These are phyloP conservation scores for Henckelia pumila DNA, from an alignment of 257 asterid genomes.

Conservation along the genomic window DNA sequence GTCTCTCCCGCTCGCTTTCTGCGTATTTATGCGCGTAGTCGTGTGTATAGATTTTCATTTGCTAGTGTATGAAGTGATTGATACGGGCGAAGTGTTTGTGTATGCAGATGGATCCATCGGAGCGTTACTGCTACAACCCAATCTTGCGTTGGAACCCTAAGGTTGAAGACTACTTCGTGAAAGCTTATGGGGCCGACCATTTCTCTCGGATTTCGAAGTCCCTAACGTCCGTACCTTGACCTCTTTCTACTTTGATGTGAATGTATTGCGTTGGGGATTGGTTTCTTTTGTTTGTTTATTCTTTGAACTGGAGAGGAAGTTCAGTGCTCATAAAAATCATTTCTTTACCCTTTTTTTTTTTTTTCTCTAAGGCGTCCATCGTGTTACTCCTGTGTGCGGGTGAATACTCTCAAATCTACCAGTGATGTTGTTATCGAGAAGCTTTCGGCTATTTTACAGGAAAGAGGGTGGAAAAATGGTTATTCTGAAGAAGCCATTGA, in stretches of 20 bases:
- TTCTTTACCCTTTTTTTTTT: background rate
- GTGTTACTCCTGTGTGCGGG: conserved; percentile 91
- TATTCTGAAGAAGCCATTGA: conserved; percentile 28
- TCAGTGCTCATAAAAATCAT: conserved; percentile 14
- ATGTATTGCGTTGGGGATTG: background rate
- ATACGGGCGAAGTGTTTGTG: background rate
- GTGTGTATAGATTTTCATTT: background rate
- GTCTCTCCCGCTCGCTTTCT: background rate
- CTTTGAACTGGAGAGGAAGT: background rate
- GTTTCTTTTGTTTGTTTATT: background rate
- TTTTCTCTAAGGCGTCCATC: conserved; percentile 77
- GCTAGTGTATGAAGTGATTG: conserved; percentile 12
- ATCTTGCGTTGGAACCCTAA: conserved; percentile 72
- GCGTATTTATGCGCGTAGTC: background rate
- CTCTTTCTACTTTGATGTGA: background rate
- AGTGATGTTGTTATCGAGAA: conserved; percentile 63
- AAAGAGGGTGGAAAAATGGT: conserved; percentile 34
- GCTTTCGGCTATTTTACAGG: conserved; percentile 53
- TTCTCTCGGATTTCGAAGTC: conserved; percentile 72
- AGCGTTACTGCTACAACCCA: conserved; percentile 75
- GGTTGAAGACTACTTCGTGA: conserved; percentile 74
- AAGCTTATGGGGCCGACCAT: conserved; percentile 84
- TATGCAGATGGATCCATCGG: conserved; percentile 68
- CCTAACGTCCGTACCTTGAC: conserved; percentile 51
- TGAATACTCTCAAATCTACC: conserved; percentile 69